Percentiles rank a stretch among this genome's conserved stretches.
These are phyloP conservation scores for Trichosporon sp. DNA, from an alignment of 1,284 basidiomycete species.

Conservation along the genomic window DNA sequence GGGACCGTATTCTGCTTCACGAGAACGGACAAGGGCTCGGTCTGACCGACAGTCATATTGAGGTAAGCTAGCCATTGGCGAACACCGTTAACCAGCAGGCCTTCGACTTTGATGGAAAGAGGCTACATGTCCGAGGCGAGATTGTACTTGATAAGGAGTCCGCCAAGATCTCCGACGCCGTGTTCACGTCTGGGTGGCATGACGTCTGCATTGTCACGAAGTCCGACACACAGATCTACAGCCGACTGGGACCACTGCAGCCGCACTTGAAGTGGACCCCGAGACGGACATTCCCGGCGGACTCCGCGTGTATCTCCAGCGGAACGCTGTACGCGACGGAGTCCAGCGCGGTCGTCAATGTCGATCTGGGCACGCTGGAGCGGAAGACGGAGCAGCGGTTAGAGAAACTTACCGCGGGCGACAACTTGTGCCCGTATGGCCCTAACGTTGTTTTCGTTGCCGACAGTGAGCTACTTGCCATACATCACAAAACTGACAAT, in stretches of 20 bases:
- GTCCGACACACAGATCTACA: conserved; percentile 11
- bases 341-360: neutral
- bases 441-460: conserved; percentile 16
- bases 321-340: conserved; percentile 8
- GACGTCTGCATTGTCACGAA: conserved; percentile 18
- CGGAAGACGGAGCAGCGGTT: neutral
- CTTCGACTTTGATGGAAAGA: conserved; percentile 31
- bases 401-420: neutral
- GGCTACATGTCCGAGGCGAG: conserved; percentile 27
- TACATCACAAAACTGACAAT: neutral
- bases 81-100: conserved; percentile 9
- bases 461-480: neutral
- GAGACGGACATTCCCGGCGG: neutral
- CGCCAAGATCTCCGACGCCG: conserved; percentile 13
- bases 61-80: conserved; percentile 15
- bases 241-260: conserved; percentile 1
- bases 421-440: conserved; percentile 15
- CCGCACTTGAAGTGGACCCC: neutral
- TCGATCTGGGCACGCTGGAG: conserved; percentile 14
- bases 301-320: conserved; percentile 5
- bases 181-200: conserved; percentile 22
- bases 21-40: conserved; percentile 34
- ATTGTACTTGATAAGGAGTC: neutral
- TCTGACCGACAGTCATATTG: conserved; percentile 24
- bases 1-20: conserved; percentile 28